phyloP scores from a whole-genome alignment of 1,284 basidiomycete genomes.

The Athelia psychrophila region DNA sequence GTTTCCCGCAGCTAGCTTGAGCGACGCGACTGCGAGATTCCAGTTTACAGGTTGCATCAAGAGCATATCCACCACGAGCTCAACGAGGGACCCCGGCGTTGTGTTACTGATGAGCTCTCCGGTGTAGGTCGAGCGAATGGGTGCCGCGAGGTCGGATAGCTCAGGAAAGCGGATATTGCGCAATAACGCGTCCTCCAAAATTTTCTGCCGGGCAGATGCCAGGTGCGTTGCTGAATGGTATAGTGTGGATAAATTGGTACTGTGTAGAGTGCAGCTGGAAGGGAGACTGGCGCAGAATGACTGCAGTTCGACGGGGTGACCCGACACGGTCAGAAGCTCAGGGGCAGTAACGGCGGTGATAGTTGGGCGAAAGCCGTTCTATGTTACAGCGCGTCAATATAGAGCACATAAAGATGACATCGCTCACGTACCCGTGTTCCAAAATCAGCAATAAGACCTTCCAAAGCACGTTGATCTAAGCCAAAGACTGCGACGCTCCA shows the following conservation, averaged over 20 bases:
- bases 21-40: constrained; percentile 36
- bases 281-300: constrained; percentile 38
- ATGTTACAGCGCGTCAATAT: neutral
- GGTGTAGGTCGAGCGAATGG: constrained; percentile 46
- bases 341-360: constrained; percentile 50
- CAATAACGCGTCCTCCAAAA: constrained; percentile 41
- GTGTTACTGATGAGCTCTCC: constrained; percentile 34
- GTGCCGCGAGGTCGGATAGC: constrained; percentile 38
- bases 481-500: constrained; percentile 56
- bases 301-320: constrained; percentile 45
- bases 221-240: constrained; percentile 49
- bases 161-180: constrained; percentile 49
- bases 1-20: constrained; percentile 11
- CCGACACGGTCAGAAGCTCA: constrained; percentile 53
- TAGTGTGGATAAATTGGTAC: constrained; percentile 45
- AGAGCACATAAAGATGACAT: neutral
- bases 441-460: constrained; percentile 36
- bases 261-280: constrained; percentile 30
- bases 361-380: constrained; percentile 15
- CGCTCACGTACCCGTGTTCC: constrained; percentile 28
- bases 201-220: constrained; percentile 28
- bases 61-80: constrained; percentile 55
- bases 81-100: constrained; percentile 34
- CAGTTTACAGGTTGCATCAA: constrained; percentile 55
- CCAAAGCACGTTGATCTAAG: constrained; percentile 27